Conservation (phyloP, 1,284 basidiomycete genomes). For the Irpex sp. region DNA sequence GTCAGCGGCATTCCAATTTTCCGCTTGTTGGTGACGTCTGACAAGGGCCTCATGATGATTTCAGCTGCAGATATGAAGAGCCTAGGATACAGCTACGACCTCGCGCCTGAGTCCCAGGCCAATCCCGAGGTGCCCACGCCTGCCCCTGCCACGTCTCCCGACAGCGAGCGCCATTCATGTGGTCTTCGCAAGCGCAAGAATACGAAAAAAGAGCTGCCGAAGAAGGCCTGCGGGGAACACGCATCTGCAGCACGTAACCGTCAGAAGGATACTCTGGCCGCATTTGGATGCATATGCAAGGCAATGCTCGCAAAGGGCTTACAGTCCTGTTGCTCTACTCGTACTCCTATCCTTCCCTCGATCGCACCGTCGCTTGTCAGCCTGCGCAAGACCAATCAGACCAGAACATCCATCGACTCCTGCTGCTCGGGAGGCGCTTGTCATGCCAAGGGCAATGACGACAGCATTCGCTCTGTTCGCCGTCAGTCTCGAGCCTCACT, state of each 20-base stretch:
- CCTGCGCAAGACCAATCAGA: slow-evolving; percentile 8
- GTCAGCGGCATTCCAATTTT: background rate
- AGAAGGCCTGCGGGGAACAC: slow-evolving; percentile 27
- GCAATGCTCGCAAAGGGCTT: no score
- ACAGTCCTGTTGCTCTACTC: slow-evolving; percentile 23
- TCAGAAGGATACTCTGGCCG: slow-evolving; percentile 25
- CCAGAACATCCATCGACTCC: slow-evolving; percentile 17
- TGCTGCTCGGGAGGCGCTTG: slow-evolving; percentile 17
- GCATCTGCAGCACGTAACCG: slow-evolving; percentile 25
- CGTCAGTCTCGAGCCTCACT: slow-evolving; percentile 4
- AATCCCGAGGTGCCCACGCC: background rate
- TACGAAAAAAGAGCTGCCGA: slow-evolving; percentile 11
- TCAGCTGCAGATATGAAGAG: background rate
- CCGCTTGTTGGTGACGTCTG: background rate
- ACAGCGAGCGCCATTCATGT: slow-evolving; percentile 7
- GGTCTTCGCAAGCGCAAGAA: slow-evolving; percentile 22
- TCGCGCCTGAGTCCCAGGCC: background rate
- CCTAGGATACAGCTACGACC: background rate
- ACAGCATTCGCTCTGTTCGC: background rate
- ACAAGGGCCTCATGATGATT: background rate
- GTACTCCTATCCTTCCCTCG: slow-evolving; percentile 5
- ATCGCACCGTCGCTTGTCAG: slow-evolving; percentile 9
- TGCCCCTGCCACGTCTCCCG: no score
- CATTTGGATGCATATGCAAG: slow-evolving; percentile 23
- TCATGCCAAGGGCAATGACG: background rate